A percentile compares a stretch with the other conserved stretches of the same genome.
These are phyloP conservation scores for Hawksworthiomyces lignivorus DNA, from an alignment of 2,329 filamentous ascomycete species.

Conservation along the genomic window DNA sequence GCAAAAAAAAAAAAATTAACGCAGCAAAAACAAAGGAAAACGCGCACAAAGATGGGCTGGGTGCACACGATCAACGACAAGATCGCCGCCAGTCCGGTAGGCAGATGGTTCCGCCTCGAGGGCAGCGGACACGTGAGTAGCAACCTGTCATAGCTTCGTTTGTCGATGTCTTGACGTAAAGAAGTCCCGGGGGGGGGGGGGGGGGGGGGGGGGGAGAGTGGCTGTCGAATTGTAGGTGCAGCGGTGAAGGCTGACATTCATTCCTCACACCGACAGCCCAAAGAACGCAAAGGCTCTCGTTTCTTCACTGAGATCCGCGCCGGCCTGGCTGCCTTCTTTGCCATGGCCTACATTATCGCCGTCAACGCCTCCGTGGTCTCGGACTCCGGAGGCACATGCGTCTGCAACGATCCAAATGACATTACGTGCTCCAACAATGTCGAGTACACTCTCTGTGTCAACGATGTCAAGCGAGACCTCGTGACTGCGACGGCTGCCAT, in stretches of 20 bases:
- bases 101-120: conserved; percentile 71
- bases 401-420: conserved; percentile 41
- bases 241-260: too few relatives aligned
- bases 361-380: conserved; percentile 65
- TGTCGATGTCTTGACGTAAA: too few relatives aligned
- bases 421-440: conserved; percentile 22
- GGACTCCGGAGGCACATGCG: conserved; percentile 69
- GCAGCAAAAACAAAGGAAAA: too few relatives aligned
- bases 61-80: conserved; percentile 42
- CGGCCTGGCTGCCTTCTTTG: conserved; percentile 70
- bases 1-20: too few relatives aligned
- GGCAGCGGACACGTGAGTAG: conserved; percentile 69
- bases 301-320: conserved; percentile 74
- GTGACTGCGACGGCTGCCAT: conserved; percentile 77
- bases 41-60: conserved; percentile 38
- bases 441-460: conserved; percentile 9
- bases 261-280: conserved; percentile 4
- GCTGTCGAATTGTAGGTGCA: too few relatives aligned
- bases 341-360: conserved; percentile 80
- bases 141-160: too few relatives aligned
- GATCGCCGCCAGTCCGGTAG: conserved; percentile 58
- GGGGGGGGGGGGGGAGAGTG: too few relatives aligned
- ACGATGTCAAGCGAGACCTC: conserved; percentile 52
- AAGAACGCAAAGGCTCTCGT: conserved; percentile 60
- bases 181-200: too few relatives aligned